Conservation (phyloP, 2,329 filamentous ascomycete genomes). For the Teratosphaeria pseudoeucalypti region DNA sequence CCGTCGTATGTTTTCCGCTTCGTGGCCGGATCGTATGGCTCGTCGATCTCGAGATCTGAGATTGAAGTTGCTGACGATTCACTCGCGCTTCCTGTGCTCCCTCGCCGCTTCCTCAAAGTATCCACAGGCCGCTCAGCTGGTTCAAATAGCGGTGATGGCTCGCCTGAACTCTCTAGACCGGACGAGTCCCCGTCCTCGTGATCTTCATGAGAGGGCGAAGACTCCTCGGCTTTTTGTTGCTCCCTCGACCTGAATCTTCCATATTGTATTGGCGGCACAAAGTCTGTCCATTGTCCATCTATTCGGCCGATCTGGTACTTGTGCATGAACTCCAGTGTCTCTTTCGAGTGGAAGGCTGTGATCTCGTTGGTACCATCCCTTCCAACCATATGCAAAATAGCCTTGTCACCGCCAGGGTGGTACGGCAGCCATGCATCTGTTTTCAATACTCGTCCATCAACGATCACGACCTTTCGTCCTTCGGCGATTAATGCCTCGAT, state of each 20-base stretch:
- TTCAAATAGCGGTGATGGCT: constrained; percentile 51
- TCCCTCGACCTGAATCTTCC: constrained; percentile 57
- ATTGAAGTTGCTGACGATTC: constrained; percentile 50
- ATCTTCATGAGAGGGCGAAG: constrained; percentile 16
- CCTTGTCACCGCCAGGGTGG: constrained; percentile 84
- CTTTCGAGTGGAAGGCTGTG: constrained; percentile 79
- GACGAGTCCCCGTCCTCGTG: constrained; percentile 30
- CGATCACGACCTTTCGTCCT: constrained; percentile 68
- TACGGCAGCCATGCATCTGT: constrained; percentile 80
- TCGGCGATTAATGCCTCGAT: constrained; percentile 77
- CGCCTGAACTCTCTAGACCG: constrained; percentile 42
- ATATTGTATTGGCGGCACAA: constrained; percentile 83
- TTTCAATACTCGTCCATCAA: constrained; percentile 72
- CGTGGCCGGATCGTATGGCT: constrained; percentile 20
- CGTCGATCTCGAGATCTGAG: constrained; percentile 40
- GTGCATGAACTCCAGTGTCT: constrained; percentile 66
- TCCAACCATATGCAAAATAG: constrained; percentile 79
- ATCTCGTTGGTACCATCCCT: constrained; percentile 75
- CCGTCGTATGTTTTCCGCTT: constrained; percentile 48
- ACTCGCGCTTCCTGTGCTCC: constrained; percentile 22
- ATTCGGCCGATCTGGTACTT: constrained; percentile 75
- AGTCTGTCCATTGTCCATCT: constrained; percentile 75
- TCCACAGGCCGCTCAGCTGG: constrained; percentile 31
- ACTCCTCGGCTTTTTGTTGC: constrained; percentile 24
- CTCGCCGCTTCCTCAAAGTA: constrained; percentile 27